Evolutionary conservation across 2,329 filamentous ascomycete species (phyloP), one percentile per base, ranked within the genome.

Genomic region (Nigrospora oryzae): DNA sequence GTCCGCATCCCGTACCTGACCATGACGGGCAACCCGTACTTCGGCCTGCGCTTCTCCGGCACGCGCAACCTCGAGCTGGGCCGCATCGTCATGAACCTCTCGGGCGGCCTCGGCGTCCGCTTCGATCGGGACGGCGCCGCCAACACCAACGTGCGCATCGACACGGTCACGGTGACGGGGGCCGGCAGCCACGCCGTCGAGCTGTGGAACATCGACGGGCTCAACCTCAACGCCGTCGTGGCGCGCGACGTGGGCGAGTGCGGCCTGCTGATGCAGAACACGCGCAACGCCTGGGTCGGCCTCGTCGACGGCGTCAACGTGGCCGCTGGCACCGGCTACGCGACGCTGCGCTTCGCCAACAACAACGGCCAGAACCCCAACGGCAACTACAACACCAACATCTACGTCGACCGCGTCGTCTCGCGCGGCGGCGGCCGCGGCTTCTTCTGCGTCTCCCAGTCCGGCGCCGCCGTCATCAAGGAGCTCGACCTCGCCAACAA

Each of bases 1-100:
- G 74, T 77, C 14, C 60, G 67, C 36, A 79, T 80, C 40, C 74
- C 75, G 0, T 79, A 75, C 52, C 66, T 80, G 4, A 74, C 58
- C 43, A 73, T 80, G 73, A 77, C 74, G 3, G 76, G 76, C 2
- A 73, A 66, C 51, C 74, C 75, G 0, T 79, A 79, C 58, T 79
- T 79, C 45, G 75, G 74, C 3, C 53, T 80, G 41, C 69, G 73
- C 12, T 76, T 79, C 63, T 77, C 67, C 28, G 76, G 76, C 12
- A 72, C 69, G 0, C 61, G 58, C 13, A 64, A 70, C 49, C 61
- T 80, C 3, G 55, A 51, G 0, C 65, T 80, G 0, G 76, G 76
- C 23, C 54, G 67, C 5, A 75, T 79, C 48, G 77, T 62, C 23
- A 68, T 80, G 69, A 74, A 76, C 51, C 66, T 80, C 11, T 71